Conservation (phyloP, 1,284 basidiomycete species). For the Microbotryomycetes sp. region DNA sequence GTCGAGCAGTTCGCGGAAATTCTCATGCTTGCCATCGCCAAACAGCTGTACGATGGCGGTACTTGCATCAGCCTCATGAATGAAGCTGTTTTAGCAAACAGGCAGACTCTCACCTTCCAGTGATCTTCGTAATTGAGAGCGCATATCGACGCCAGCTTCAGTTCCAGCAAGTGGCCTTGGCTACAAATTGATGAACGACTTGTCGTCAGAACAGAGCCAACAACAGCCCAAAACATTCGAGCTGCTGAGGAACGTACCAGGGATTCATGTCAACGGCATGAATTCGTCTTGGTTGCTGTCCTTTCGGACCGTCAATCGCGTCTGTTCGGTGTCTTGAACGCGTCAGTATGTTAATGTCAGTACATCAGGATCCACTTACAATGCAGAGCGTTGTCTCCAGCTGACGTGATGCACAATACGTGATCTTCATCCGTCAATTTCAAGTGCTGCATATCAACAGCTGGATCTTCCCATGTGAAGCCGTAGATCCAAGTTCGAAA, state of each 20-base stretch:
- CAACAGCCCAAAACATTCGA: no score
- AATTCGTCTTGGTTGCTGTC: conserved; percentile 50
- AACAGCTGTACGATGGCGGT: conserved; percentile 52
- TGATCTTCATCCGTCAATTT: conserved; percentile 58
- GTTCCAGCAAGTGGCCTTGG: conserved; percentile 63
- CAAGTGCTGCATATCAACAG: conserved; percentile 65
- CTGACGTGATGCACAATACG: conserved; percentile 69
- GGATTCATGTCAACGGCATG: conserved; percentile 47
- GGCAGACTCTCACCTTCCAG: conserved; percentile 46
- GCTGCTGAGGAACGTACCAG: conserved; percentile 47
- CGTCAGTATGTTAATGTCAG: no score
- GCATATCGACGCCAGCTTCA: conserved; percentile 65
- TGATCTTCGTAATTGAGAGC: conserved; percentile 61
- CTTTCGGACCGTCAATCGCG: background rate
- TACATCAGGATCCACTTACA: conserved; percentile 37
- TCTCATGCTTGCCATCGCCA: conserved; percentile 58
- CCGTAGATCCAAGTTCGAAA: conserved; percentile 50
- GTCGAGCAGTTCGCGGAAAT: conserved; percentile 62
- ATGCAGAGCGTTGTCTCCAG: conserved; percentile 75
- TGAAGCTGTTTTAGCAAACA: background rate
- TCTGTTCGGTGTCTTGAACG: background rate
- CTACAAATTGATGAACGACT: background rate
- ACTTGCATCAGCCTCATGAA: background rate
- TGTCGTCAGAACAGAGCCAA: background rate
- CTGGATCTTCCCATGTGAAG: conserved; percentile 71